A percentile compares a stretch with the other conserved stretches of the same genome.
Conservation (phyloP, 2,329 filamentous ascomycete species). For the Pseudomassariella vexata region DNA sequence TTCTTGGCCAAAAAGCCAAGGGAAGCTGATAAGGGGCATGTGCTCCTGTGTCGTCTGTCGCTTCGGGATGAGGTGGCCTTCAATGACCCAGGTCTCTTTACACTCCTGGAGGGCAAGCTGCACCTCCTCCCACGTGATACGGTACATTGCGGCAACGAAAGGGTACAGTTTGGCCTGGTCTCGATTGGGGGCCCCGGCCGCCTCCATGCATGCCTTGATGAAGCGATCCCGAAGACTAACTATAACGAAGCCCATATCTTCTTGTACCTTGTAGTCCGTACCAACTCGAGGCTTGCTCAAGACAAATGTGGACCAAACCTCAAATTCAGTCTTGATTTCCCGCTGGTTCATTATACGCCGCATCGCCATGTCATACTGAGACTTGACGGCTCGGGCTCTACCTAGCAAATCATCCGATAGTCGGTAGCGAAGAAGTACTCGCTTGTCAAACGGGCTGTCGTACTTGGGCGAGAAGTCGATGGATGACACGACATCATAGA, state of each 20-base stretch:
- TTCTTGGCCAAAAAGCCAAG: constrained; percentile 78
- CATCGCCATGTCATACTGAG: constrained; percentile 70
- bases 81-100: constrained; percentile 23
- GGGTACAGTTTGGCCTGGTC: constrained; percentile 56
- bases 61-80: constrained; percentile 27
- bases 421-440: constrained; percentile 61
- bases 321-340: constrained; percentile 81
- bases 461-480: constrained; percentile 71
- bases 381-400: constrained; percentile 62
- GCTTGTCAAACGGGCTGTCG: constrained; percentile 65
- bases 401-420: constrained; percentile 49
- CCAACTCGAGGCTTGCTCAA: constrained; percentile 66
- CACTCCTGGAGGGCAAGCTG: constrained; percentile 48
- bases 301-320: constrained; percentile 84
- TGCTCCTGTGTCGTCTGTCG: constrained; percentile 34
- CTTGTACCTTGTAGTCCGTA: constrained; percentile 79
- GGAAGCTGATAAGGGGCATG: constrained; percentile 86
- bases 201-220: constrained; percentile 58
- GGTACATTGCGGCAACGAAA: constrained; percentile 85
- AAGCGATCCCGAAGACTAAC: constrained; percentile 63
- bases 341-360: constrained; percentile 79
- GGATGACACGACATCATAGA: constrained; percentile 70
- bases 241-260: constrained; percentile 70
- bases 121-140: constrained; percentile 68
- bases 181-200: constrained; percentile 52